Conservation (phyloP, 148 eudicot genomes). For the Nepenthes mirabilis region DNA sequence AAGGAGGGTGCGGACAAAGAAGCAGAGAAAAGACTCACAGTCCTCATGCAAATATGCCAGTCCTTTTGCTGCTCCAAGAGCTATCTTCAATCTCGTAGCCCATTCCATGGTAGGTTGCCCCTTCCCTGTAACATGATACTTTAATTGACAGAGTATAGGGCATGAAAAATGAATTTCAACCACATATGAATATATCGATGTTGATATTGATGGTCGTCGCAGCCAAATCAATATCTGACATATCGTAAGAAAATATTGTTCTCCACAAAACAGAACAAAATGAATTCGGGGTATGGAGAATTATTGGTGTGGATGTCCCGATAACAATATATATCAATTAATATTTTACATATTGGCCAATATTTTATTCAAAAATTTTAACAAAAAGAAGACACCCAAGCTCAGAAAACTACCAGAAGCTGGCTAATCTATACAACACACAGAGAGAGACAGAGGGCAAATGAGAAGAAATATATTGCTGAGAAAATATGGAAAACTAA, state of each 20-base stretch:
- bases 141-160: not conserved
- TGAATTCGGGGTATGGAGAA: too few relatives aligned
- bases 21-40: conserved; percentile 27
- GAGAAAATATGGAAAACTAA: conserved; percentile 8
- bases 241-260: too few relatives aligned
- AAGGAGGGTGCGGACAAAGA: not conserved
- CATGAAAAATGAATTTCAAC: too few relatives aligned
- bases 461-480: not conserved
- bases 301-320: too few relatives aligned
- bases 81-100: conserved; percentile 56
- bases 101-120: conserved; percentile 52
- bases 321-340: too few relatives aligned
- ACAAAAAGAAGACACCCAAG: too few relatives aligned
- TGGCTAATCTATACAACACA: too few relatives aligned
- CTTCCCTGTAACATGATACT: conserved; percentile 31
- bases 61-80: conserved; percentile 78
- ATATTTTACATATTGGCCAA: too few relatives aligned
- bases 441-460: too few relatives aligned
- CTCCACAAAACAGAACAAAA: too few relatives aligned
- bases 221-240: not conserved
- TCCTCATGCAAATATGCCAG: conserved; percentile 78
- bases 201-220: not conserved
- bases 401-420: too few relatives aligned
- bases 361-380: too few relatives aligned
- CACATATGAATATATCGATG: not conserved